phyloP scores from a whole-genome alignment of 352 stramenopile genomes.

The Globisporangium cylindrosporum region DNA sequence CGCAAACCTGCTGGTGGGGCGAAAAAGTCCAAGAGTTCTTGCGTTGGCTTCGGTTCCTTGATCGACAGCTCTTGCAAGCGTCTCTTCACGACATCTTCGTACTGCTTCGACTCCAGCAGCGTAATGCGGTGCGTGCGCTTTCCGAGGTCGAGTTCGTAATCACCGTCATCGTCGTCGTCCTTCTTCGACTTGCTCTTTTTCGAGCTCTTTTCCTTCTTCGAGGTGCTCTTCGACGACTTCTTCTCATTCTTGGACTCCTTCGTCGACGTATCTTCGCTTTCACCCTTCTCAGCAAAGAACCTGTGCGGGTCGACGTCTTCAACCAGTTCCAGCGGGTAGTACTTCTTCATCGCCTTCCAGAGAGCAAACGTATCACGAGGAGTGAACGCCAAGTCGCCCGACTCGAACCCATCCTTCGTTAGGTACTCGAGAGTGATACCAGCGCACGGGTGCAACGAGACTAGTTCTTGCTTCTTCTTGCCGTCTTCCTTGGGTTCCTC shows the following conservation, averaged over 20 bases:
- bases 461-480: constrained; percentile 65
- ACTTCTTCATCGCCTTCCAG: constrained; percentile 89
- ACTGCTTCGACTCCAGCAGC: constrained; percentile 96
- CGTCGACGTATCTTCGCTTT: constrained; percentile 19
- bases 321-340: constrained; percentile 74
- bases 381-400: constrained; percentile 92
- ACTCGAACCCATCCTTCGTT: constrained; percentile 77
- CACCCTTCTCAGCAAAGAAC: constrained; percentile 87
- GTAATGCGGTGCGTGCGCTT: constrained; percentile 93
- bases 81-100: constrained; percentile 96
- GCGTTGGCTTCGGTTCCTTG: constrained; percentile 88
- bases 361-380: constrained; percentile 95
- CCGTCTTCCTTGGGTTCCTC: constrained; percentile 43
- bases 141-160: constrained; percentile 65
- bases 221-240: constrained; percentile 23
- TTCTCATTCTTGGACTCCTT: constrained; percentile 29
- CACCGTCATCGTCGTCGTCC: constrained; percentile 62
- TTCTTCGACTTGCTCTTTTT: constrained; percentile 72
- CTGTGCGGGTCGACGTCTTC: constrained; percentile 92
- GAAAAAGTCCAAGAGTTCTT: constrained; percentile 82
- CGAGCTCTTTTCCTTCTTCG: constrained; percentile 50
- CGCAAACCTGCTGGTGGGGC: constrained; percentile 59
- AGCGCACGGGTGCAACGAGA: constrained; percentile 77
- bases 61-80: constrained; percentile 86
- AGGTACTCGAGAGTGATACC: constrained; percentile 85